Conservation (phyloP, 768 basidiomycete species). For the Hortiboletus campestris region DNA sequence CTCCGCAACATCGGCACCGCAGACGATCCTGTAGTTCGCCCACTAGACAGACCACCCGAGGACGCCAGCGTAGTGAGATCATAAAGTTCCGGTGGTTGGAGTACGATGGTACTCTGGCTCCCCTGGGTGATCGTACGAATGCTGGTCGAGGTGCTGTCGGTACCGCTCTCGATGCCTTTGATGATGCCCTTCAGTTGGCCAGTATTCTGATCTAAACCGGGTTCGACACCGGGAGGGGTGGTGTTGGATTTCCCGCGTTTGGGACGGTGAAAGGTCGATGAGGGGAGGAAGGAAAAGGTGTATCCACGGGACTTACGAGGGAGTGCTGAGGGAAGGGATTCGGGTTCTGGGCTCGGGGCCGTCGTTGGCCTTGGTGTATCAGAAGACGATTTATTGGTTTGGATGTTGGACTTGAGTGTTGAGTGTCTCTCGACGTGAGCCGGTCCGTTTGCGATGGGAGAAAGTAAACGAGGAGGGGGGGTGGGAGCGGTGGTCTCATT, state of each 20-base stretch:
- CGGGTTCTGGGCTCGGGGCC: neutral
- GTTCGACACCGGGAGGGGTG: neutral
- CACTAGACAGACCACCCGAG: slow-evolving; percentile 1
- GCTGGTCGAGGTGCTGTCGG: slow-evolving; percentile 22
- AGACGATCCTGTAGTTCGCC: neutral
- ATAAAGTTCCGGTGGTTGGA: neutral
- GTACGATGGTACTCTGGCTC: slow-evolving; percentile 21
- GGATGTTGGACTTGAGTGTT: neutral
- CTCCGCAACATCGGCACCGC: slow-evolving; percentile 20
- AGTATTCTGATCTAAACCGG: neutral
- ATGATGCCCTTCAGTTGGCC: neutral
- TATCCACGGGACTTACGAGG: slow-evolving; percentile 17
- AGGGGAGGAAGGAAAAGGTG: slow-evolving; percentile 26
- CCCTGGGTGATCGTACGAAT: slow-evolving; percentile 19
- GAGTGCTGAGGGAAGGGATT: neutral
- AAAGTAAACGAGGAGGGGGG: neutral
- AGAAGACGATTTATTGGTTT: neutral
- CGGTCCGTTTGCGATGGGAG: neutral
- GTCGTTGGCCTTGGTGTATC: neutral
- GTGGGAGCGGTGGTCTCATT: neutral
- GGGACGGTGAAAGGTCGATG: slow-evolving; percentile 16
- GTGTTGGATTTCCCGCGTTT: slow-evolving; percentile 20
- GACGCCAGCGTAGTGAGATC: slow-evolving; percentile 10
- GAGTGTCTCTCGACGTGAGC: neutral
- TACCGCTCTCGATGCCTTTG: slow-evolving; percentile 6